A percentile compares a stretch with the other conserved stretches of the same genome.
These are phyloP conservation scores for Saccharomyces hybrid DNA, from an alignment of 1,139 yeast genomes.

Conservation along the genomic window DNA sequence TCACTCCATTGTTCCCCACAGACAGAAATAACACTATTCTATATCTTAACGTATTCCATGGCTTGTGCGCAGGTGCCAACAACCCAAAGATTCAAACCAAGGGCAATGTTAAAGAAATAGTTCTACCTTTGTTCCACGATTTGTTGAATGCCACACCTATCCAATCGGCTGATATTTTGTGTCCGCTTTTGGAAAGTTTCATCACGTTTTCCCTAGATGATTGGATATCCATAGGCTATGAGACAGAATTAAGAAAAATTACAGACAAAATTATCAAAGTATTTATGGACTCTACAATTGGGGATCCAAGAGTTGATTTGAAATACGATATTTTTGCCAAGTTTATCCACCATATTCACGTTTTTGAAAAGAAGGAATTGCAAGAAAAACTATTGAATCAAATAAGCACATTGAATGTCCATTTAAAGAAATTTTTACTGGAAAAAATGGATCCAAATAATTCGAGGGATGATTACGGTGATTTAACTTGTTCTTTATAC, in stretches of 20 bases:
- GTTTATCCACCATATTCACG: slow-evolving; percentile 19
- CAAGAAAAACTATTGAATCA: slow-evolving; percentile 25
- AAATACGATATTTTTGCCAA: slow-evolving; percentile 16
- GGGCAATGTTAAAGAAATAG: slow-evolving; percentile 13
- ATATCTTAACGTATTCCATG: slow-evolving; percentile 26
- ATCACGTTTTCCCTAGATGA: slow-evolving; percentile 25
- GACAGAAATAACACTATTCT: slow-evolving; percentile 19
- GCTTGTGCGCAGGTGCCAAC: slow-evolving; percentile 29
- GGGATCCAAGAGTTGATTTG: slow-evolving; percentile 9
- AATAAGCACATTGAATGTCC: slow-evolving; percentile 16
- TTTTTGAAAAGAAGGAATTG: slow-evolving; percentile 16
- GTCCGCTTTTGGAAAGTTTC: slow-evolving; percentile 21
- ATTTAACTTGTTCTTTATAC: slow-evolving; percentile 12
- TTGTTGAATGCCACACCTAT: slow-evolving; percentile 21
- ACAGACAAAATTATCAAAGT: slow-evolving; percentile 17
- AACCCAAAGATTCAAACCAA: slow-evolving; percentile 18
- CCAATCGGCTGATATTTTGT: slow-evolving; percentile 19
- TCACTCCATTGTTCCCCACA: slow-evolving; percentile 19
- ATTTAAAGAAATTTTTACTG: slow-evolving; percentile 21
- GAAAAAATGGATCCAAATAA: slow-evolving; percentile 8
- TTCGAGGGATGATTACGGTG: slow-evolving; percentile 9
- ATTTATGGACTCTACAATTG: slow-evolving; percentile 18
- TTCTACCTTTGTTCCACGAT: slow-evolving; percentile 21
- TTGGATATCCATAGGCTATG: slow-evolving; percentile 27
- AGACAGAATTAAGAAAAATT: slow-evolving; percentile 16